Percentiles rank a stretch among this genome's conserved stretches.
These are phyloP conservation scores for Penicillium italicum DNA, from an alignment of 2,329 filamentous ascomycete species.

Conservation along the genomic window DNA sequence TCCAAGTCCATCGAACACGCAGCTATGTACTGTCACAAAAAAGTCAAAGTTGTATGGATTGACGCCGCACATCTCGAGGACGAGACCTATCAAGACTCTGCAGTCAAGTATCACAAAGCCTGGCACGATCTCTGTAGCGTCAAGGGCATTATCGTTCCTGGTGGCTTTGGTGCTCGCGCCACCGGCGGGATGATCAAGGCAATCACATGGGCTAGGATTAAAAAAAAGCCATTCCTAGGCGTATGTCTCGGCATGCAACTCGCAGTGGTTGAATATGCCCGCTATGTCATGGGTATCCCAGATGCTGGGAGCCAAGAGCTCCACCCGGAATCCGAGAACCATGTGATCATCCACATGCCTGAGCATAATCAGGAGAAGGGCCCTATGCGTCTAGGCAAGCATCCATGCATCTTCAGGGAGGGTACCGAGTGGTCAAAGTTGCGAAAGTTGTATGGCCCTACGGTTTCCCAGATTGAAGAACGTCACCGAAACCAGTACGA, in stretches of 20 bases:
- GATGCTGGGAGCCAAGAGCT: slow-evolving; percentile 57
- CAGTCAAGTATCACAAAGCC: slow-evolving; percentile 75
- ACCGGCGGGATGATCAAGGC: slow-evolving; percentile 87
- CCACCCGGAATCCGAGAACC: slow-evolving; percentile 56
- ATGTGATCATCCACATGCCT: slow-evolving; percentile 86
- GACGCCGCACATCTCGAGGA: slow-evolving; percentile 81
- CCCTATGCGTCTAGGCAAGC: slow-evolving; percentile 79
- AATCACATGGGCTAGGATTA: slow-evolving; percentile 80
- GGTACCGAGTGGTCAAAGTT: slow-evolving; percentile 75
- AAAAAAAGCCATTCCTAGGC: slow-evolving; percentile 77
- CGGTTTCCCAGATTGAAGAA: slow-evolving; percentile 57
- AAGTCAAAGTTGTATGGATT: slow-evolving; percentile 77
- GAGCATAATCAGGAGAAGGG: slow-evolving; percentile 73
- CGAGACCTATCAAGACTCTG: slow-evolving; percentile 56
- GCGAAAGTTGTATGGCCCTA: slow-evolving; percentile 65
- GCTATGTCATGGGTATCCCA: slow-evolving; percentile 65
- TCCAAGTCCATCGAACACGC: slow-evolving; percentile 86
- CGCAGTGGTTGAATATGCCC: slow-evolving; percentile 83
- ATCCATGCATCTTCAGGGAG: slow-evolving; percentile 70
- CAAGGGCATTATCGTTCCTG: slow-evolving; percentile 54
- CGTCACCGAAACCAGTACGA: slow-evolving; percentile 88
- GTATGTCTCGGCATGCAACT: slow-evolving; percentile 92
- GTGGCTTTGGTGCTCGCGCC: slow-evolving; percentile 75
- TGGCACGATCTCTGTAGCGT: slow-evolving; percentile 77
- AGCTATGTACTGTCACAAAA: slow-evolving; percentile 77